These are phyloP conservation scores for Pythium grandisporangium DNA, from an alignment of 352 stramenopile genomes.

Conservation along the genomic window DNA sequence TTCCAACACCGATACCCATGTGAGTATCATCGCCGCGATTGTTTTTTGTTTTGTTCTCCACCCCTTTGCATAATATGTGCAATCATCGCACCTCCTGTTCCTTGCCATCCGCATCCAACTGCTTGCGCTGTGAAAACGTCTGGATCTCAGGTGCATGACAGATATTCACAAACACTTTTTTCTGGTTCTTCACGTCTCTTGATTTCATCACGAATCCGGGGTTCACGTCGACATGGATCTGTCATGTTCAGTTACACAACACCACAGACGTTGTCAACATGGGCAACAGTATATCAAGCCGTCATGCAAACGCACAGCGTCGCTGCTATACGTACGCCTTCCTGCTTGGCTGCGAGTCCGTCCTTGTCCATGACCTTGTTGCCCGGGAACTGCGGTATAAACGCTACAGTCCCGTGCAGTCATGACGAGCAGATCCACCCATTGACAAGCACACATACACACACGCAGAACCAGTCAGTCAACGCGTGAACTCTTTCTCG, in stretches of 20 bases:
- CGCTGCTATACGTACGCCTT: slow-evolving; percentile 56
- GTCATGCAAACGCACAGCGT: no score
- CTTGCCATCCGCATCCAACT: slow-evolving; percentile 60
- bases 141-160: slow-evolving; percentile 63
- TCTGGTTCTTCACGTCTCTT: slow-evolving; percentile 40
- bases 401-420: no score
- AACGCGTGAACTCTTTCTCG: no score
- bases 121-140: slow-evolving; percentile 69
- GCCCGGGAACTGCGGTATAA: slow-evolving; percentile 56
- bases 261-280: no score
- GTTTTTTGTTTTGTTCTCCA: no score
- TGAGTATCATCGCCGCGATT: no score
- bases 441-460: no score
- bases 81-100: slow-evolving; percentile 46
- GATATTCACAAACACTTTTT: slow-evolving; percentile 80
- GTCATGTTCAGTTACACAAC: no score
- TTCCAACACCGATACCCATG: background rate
- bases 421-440: no score
- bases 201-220: slow-evolving; percentile 79
- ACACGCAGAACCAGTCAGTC: no score
- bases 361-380: slow-evolving; percentile 62
- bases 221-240: slow-evolving; percentile 72
- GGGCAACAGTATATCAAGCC: no score
- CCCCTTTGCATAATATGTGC: no score
- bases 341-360: slow-evolving; percentile 38